A percentile compares a stretch with the other conserved stretches of the same genome.
These are phyloP conservation scores for Typha latifolia DNA, from an alignment of 176 grass and related monocot species.

Conservation along the genomic window DNA sequence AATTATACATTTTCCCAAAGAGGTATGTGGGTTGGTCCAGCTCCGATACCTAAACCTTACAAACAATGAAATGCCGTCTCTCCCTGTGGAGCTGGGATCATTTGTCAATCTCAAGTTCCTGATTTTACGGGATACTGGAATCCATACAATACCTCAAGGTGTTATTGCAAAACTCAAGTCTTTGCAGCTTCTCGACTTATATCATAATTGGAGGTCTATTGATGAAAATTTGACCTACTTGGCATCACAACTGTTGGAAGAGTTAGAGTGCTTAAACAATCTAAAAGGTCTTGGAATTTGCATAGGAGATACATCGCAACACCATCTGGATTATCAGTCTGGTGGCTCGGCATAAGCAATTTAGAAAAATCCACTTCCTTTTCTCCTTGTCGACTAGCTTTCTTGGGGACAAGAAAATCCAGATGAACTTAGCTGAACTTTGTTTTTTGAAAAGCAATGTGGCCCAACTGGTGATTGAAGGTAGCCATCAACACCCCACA, in stretches of 20 bases:
- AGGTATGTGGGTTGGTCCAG: constrained; percentile 2
- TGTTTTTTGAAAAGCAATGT: too few species aligned
- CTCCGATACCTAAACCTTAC: constrained; percentile 12
- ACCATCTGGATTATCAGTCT: too few species aligned
- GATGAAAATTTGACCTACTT: neutral
- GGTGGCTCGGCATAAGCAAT: too few species aligned
- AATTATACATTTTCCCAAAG: neutral
- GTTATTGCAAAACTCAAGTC: constrained; percentile 25
- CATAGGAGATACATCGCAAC: too few species aligned
- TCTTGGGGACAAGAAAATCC: too few species aligned
- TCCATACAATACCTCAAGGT: constrained; percentile 31
- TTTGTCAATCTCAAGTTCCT: constrained; percentile 25
- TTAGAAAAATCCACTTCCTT: too few species aligned
- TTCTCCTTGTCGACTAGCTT: too few species aligned
- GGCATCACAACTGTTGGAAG: too few species aligned
- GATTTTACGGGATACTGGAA: constrained; percentile 34
- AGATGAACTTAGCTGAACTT: too few species aligned
- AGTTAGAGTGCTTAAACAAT: too few species aligned
- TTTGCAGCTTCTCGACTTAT: constrained; percentile 35
- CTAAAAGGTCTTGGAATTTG: too few species aligned
- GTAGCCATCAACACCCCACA: neutral
- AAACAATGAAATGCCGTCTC: neutral
- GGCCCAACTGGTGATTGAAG: neutral
- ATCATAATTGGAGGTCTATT: too few species aligned
- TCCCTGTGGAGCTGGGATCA: neutral